Percentiles rank a stretch among this genome's conserved stretches.
Evolutionary conservation across 768 basidiomycete genomes (phyloP).

Genomic region (Kwoniella mangroviensis): DNA sequence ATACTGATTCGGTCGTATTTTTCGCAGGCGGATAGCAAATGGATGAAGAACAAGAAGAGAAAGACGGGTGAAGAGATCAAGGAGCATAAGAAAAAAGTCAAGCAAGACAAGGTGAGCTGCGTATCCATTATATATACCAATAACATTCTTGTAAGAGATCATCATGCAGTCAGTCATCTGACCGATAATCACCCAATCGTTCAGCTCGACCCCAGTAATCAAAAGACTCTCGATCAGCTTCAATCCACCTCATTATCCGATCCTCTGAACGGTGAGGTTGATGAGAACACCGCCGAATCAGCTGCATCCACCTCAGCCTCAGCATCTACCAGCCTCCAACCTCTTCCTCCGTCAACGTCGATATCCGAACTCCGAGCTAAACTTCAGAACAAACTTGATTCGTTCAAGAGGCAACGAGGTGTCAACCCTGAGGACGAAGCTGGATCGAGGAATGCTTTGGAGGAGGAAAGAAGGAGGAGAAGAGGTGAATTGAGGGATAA

Average conservation of each 20-base stretch:
- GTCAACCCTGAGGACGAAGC: conserved; percentile 56
- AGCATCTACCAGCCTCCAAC: conserved; percentile 27
- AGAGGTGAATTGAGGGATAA: conserved; percentile 83
- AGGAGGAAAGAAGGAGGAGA: conserved; percentile 77
- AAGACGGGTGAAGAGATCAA: conserved; percentile 83
- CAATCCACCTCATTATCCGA: conserved; percentile 64
- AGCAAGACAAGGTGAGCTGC: conserved; percentile 73
- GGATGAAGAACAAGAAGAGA: conserved; percentile 77
- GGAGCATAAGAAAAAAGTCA: conserved; percentile 85
- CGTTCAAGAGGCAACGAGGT: conserved; percentile 41
- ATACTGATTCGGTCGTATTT: not conserved
- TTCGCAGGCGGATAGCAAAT: conserved; percentile 53
- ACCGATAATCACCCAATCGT: not conserved
- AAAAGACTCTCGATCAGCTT: conserved; percentile 50
- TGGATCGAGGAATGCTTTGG: conserved; percentile 73
- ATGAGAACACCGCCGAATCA: not conserved
- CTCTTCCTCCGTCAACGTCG: conserved; percentile 50
- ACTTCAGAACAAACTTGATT: conserved; percentile 51
- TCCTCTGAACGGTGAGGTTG: conserved; percentile 56
- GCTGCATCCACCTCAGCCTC: not conserved
- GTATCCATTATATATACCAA: not conserved
- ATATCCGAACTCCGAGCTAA: conserved; percentile 50
- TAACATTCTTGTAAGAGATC: not conserved
- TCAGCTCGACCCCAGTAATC: conserved; percentile 90
- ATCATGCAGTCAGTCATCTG: not conserved